phyloP scores from a whole-genome alignment of 2,329 filamentous ascomycete genomes.

The Colletotrichum siamense region DNA sequence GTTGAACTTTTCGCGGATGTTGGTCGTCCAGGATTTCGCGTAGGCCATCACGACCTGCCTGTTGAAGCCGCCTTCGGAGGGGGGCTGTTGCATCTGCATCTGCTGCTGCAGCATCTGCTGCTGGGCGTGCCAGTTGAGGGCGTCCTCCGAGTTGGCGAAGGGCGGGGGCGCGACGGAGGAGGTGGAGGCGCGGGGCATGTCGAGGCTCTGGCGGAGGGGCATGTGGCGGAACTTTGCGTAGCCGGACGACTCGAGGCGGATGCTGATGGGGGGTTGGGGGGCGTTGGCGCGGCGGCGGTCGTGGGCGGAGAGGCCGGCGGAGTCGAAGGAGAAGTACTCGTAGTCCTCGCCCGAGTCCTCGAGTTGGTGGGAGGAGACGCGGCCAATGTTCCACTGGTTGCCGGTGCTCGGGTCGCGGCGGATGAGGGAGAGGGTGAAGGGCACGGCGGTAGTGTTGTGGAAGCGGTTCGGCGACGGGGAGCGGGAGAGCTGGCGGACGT shows the following conservation, averaged over 20 bases:
- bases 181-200: constrained; percentile 23
- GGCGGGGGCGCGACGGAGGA: neutral
- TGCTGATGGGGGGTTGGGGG: constrained; percentile 49
- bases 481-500: constrained; percentile 9
- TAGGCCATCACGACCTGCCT: constrained; percentile 66
- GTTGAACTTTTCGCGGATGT: constrained; percentile 51
- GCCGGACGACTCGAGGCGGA: constrained; percentile 59
- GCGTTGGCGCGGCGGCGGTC: constrained; percentile 22
- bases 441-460: constrained; percentile 38
- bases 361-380: constrained; percentile 61
- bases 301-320: constrained; percentile 24
- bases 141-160: constrained; percentile 17
- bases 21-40: constrained; percentile 53
- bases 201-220: constrained; percentile 43
- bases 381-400: constrained; percentile 78
- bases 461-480: constrained; percentile 44
- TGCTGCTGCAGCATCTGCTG: constrained; percentile 1
- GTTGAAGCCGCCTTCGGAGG: constrained; percentile 44
- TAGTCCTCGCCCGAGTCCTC: constrained; percentile 40
- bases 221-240: constrained; percentile 63
- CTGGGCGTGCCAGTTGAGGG: constrained; percentile 3
- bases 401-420: constrained; percentile 74
- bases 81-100: neutral
- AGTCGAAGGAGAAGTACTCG: constrained; percentile 26
- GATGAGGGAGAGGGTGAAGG: constrained; percentile 68